These are phyloP conservation scores for Rhodotorula babjevae DNA, from an alignment of 768 basidiomycete species.

Conservation along the genomic window DNA sequence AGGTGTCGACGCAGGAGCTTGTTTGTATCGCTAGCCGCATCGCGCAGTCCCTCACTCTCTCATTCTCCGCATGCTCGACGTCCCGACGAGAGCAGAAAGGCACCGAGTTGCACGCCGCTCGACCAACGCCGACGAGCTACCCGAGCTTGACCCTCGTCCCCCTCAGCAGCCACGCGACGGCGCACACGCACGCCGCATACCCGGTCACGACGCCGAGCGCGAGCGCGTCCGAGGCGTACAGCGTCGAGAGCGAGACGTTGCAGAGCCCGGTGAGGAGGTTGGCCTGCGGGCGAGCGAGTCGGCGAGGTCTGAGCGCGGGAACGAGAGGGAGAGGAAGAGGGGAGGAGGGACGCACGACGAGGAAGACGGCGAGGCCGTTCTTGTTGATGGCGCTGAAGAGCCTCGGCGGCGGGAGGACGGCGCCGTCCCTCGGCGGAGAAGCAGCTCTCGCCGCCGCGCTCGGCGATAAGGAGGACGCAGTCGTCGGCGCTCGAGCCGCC, in stretches of 20 bases:
- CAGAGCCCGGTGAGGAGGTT: constrained; percentile 80
- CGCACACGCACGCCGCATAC: constrained; percentile 62
- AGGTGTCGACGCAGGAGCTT: too few relatives aligned
- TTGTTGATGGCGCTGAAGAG: constrained; percentile 76
- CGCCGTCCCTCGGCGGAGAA: too few relatives aligned
- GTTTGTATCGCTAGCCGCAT: not conserved
- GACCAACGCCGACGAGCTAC: too few relatives aligned
- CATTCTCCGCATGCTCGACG: too few relatives aligned
- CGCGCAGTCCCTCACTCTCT: too few relatives aligned
- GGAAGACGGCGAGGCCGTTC: constrained; percentile 73
- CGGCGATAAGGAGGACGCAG: constrained; percentile 52
- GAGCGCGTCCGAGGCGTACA: constrained; percentile 60
- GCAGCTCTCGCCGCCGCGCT: too few relatives aligned
- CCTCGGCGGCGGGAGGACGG: constrained; percentile 39
- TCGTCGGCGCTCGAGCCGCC: constrained; percentile 23
- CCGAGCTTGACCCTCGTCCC: constrained; percentile 36
- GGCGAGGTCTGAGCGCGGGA: not conserved
- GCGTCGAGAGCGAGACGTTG: constrained; percentile 73
- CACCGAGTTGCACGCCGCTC: too few relatives aligned
- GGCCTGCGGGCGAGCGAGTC: constrained; percentile 56
- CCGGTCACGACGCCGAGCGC: constrained; percentile 61
- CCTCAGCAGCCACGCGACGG: constrained; percentile 28
- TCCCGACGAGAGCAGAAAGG: too few relatives aligned
- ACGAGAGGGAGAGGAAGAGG: not conserved
- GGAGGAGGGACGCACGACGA: constrained; percentile 58